Conservation (phyloP, 140 eudicot genomes). For the Flaveria floridana region DNA sequence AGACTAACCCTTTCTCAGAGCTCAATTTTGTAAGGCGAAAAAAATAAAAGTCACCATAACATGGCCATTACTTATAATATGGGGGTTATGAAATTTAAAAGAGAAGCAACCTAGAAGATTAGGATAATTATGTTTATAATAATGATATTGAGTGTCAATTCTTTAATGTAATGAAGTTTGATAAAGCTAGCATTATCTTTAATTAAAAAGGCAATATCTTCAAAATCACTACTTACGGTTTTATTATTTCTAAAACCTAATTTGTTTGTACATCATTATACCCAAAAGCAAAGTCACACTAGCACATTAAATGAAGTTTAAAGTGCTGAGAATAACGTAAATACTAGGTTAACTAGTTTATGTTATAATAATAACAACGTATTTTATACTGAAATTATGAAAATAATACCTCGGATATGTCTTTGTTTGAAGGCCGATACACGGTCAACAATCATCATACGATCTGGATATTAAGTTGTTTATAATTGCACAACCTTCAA, state of each 20-base stretch:
- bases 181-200: slow-evolving; percentile 32
- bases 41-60: slow-evolving; percentile 3
- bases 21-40: background rate
- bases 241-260: background rate
- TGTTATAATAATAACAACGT: background rate
- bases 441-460: too few relatives aligned
- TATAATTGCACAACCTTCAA: too few relatives aligned
- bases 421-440: too few relatives aligned
- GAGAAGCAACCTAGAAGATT: slow-evolving; percentile 24
- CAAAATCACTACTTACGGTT: slow-evolving; percentile 28
- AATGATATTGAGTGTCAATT: slow-evolving; percentile 31
- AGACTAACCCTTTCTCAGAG: too few relatives aligned
- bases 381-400: too few relatives aligned
- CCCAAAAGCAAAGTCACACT: slow-evolving; percentile 28
- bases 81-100: background rate
- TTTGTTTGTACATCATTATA: slow-evolving; percentile 10
- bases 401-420: too few relatives aligned
- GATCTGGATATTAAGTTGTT: too few relatives aligned
- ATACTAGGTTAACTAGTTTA: background rate
- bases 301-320: slow-evolving; percentile 13
- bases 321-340: slow-evolving; percentile 12
- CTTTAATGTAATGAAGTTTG: slow-evolving; percentile 1
- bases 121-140: slow-evolving; percentile 28
- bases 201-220: slow-evolving; percentile 32
- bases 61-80: background rate